These are phyloP conservation scores for Alternaria sp. DNA, from an alignment of 2,329 filamentous ascomycete genomes.

Conservation along the genomic window DNA sequence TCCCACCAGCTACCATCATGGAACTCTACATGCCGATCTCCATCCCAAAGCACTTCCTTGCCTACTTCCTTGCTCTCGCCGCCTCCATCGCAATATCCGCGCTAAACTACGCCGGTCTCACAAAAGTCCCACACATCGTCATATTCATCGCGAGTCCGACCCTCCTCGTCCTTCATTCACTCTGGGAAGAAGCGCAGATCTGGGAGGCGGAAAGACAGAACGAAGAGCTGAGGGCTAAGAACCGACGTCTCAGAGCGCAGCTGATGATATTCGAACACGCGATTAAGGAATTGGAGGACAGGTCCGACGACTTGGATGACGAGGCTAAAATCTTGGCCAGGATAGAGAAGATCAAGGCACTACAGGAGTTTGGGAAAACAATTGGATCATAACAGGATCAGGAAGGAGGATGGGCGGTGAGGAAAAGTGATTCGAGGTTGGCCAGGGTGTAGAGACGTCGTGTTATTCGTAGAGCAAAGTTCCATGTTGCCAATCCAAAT, in stretches of 20 bases:
- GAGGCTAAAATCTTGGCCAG: background rate
- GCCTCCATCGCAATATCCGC: background rate
- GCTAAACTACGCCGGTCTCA: background rate
- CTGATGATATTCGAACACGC: too few species aligned
- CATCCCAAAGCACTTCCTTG: background rate
- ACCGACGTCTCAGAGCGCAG: background rate
- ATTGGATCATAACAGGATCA: too few species aligned
- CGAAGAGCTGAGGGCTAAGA: background rate
- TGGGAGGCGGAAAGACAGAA: background rate
- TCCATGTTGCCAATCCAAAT: background rate
- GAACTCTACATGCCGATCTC: background rate
- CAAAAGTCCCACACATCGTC: background rate
- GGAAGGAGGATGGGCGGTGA: too few species aligned
- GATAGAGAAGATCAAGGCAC: background rate
- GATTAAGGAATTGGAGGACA: background rate
- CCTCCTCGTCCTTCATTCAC: accelerated
- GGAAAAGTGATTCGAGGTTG: too few species aligned
- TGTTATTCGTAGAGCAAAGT: background rate
- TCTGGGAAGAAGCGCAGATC: background rate
- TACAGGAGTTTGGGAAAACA: background rate
- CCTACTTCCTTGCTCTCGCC: background rate
- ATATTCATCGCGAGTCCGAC: background rate
- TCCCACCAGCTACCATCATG: background rate
- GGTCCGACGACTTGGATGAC: background rate
- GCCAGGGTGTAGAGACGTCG: background rate